Conservation (phyloP, 257 asterid species). For the Fraxinus cuspidata region DNA sequence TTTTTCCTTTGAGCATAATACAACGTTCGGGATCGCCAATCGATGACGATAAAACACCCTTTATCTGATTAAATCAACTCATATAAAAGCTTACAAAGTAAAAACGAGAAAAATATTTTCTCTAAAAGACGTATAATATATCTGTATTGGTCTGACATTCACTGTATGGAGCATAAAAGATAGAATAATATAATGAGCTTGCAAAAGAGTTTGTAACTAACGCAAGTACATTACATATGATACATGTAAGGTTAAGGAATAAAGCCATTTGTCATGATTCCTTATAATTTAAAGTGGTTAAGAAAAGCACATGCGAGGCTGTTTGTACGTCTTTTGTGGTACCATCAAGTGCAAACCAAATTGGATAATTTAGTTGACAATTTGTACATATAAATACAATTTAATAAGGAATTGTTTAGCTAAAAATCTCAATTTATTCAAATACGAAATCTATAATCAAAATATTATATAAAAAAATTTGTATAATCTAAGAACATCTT, state of each 20-base stretch:
- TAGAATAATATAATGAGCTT: slow-evolving; percentile 11
- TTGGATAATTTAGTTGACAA: not conserved
- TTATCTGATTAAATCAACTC: not conserved
- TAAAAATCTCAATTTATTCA: too few relatives aligned
- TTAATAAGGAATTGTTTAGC: too few relatives aligned
- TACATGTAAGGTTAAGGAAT: not conserved
- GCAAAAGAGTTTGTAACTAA: not conserved
- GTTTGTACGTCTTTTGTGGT: slow-evolving; percentile 34
- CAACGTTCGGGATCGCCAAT: too few relatives aligned
- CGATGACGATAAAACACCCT: too few relatives aligned
- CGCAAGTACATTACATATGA: not conserved
- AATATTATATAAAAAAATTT: too few relatives aligned
- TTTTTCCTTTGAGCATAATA: not conserved
- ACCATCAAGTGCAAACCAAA: slow-evolving; percentile 18
- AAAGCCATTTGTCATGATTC: slow-evolving; percentile 27
- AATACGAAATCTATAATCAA: too few relatives aligned
- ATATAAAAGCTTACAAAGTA: too few relatives aligned
- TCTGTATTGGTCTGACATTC: slow-evolving; percentile 32
- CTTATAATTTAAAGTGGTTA: slow-evolving; percentile 25
- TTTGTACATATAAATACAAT: not conserved
- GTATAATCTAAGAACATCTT: too few relatives aligned
- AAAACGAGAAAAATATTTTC: too few relatives aligned
- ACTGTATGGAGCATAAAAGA: slow-evolving; percentile 32
- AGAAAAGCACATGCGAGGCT: slow-evolving; percentile 29
- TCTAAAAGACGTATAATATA: too few relatives aligned